A percentile compares a stretch with the other conserved stretches of the same genome.
Conservation (phyloP, 306 rosid species). For the Glycine soja region DNA sequence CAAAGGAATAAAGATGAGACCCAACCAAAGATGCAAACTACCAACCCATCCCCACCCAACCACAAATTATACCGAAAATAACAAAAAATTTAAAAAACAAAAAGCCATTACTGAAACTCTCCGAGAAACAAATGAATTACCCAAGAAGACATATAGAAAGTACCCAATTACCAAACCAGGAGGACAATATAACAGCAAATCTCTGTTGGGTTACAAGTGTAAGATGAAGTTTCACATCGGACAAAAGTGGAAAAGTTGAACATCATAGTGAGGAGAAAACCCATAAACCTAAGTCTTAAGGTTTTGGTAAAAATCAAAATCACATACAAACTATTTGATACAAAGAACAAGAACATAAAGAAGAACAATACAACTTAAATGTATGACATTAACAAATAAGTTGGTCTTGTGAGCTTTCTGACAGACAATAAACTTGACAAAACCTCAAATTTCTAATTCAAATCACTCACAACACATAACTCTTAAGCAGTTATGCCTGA, state of each 20-base stretch:
- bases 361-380: not conserved
- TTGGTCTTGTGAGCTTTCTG: not conserved
- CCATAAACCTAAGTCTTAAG: too few species aligned
- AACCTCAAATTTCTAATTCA: slow-evolving; percentile 30
- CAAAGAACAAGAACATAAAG: not conserved
- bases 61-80: not conserved
- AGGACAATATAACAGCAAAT: not conserved
- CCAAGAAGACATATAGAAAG: not conserved
- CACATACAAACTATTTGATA: slow-evolving; percentile 15
- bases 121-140: too few species aligned
- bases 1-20: not conserved
- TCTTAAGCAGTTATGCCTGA: slow-evolving; percentile 16
- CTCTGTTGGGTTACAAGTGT: too few species aligned
- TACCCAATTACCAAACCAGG: not conserved
- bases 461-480: slow-evolving; percentile 24
- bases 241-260: too few species aligned
- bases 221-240: too few species aligned
- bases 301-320: not conserved
- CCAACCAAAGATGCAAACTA: not conserved
- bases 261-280: too few species aligned
- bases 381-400: not conserved
- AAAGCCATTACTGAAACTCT: slow-evolving; percentile 18
- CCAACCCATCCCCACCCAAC: not conserved
- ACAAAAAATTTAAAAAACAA: not conserved
- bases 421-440: slow-evolving; percentile 31